These are phyloP conservation scores for Nannochloris sp. DNA, from an alignment of 139 green algal species.

Conservation along the genomic window DNA sequence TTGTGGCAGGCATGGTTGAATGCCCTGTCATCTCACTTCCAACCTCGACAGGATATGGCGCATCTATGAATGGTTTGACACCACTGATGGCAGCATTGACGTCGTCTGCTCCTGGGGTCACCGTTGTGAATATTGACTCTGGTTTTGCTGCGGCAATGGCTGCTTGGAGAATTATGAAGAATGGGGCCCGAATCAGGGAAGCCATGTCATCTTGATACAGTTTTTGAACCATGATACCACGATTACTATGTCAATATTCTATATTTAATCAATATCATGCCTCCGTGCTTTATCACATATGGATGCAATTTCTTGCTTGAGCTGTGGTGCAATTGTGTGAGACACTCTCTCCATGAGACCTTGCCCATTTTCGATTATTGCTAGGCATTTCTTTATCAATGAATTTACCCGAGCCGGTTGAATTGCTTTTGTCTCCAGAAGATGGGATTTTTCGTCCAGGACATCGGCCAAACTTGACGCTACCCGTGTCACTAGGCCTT, in stretches of 20 bases:
- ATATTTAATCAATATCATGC: too few relatives aligned
- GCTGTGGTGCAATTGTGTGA: too few relatives aligned
- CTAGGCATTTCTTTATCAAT: too few relatives aligned
- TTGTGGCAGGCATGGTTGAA: slow-evolving; percentile 69
- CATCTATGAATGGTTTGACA: slow-evolving; percentile 45
- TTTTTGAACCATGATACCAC: too few relatives aligned
- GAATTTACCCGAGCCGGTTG: too few relatives aligned
- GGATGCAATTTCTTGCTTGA: too few relatives aligned
- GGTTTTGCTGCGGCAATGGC: slow-evolving; percentile 52
- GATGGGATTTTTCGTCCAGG: too few relatives aligned
- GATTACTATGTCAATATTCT: too few relatives aligned
- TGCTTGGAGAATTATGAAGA: slow-evolving; percentile 55
- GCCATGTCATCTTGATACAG: not conserved
- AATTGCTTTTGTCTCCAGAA: too few relatives aligned
- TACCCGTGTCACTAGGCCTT: not conserved
- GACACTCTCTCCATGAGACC: too few relatives aligned
- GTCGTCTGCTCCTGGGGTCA: slow-evolving; percentile 48
- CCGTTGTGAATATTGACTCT: slow-evolving; percentile 72
- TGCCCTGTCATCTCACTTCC: slow-evolving; percentile 61
- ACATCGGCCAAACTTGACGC: not conserved
- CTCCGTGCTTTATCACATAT: too few relatives aligned
- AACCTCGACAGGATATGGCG: slow-evolving; percentile 57
- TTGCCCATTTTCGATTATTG: too few relatives aligned
- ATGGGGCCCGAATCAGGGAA: slow-evolving; percentile 21
- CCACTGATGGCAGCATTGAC: slow-evolving; percentile 53